phyloP scores from a whole-genome alignment of 345 rosid species.

The Salix exigua region DNA sequence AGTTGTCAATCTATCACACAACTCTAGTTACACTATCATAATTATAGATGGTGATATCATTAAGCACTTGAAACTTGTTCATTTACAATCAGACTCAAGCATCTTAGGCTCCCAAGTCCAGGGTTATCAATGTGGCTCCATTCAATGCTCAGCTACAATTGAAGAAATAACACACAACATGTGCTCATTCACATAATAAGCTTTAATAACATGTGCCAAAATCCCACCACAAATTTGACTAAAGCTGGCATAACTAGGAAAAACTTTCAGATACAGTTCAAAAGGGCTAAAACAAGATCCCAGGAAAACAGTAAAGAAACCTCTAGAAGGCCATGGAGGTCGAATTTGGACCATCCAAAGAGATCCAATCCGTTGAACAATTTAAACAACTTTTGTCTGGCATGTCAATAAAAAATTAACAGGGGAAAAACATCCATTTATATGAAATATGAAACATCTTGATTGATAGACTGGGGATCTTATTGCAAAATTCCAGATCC shows the following conservation, averaged over 20 bases:
- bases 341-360: not conserved
- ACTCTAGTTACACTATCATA: not conserved
- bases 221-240: not conserved
- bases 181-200: not conserved
- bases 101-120: not conserved
- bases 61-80: not conserved
- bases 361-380: not conserved
- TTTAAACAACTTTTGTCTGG: not conserved
- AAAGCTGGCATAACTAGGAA: not conserved
- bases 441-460: not conserved
- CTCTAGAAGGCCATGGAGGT: not conserved
- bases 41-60: not conserved
- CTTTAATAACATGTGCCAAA: not conserved
- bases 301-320: not conserved
- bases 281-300: not conserved
- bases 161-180: not conserved
- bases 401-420: too few species aligned
- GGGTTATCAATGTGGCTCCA: not conserved
- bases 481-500: not conserved
- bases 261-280: not conserved
- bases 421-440: not conserved
- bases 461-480: not conserved
- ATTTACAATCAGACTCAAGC: not conserved
- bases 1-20: conserved; percentile 5
- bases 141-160: not conserved